phyloP scores from a whole-genome alignment of 1,139 yeast genomes.

The Hansenula lynferdii region DNA sequence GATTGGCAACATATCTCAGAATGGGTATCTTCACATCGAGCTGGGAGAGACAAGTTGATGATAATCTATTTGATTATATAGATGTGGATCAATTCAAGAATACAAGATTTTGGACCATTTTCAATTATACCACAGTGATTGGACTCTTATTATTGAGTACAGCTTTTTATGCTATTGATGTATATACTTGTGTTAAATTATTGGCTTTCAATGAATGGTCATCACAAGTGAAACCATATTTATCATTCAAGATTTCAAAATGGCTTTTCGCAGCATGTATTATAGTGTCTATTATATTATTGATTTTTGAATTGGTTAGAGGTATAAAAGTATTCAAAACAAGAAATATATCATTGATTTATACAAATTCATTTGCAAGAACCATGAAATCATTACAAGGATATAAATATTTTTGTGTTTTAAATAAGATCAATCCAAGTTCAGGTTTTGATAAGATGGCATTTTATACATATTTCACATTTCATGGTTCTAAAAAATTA shows the following conservation, averaged over 20 bases:
- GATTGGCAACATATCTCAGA: background rate
- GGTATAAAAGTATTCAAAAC: slow-evolving; percentile 58
- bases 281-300: slow-evolving; percentile 59
- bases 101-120: slow-evolving; percentile 45
- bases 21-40: slow-evolving; percentile 16
- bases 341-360: slow-evolving; percentile 63
- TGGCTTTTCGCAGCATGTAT: slow-evolving; percentile 88
- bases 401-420: slow-evolving; percentile 69
- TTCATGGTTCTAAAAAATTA: slow-evolving; percentile 60
- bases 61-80: slow-evolving; percentile 25
- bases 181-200: slow-evolving; percentile 74
- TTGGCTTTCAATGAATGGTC: slow-evolving; percentile 79
- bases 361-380: slow-evolving; percentile 63
- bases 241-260: slow-evolving; percentile 60
- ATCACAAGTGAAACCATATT: slow-evolving; percentile 46
- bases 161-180: slow-evolving; percentile 64
- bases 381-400: slow-evolving; percentile 48
- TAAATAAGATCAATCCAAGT: slow-evolving; percentile 61
- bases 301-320: slow-evolving; percentile 53
- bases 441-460: slow-evolving; percentile 64
- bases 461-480: slow-evolving; percentile 61
- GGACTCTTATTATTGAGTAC: slow-evolving; percentile 46
- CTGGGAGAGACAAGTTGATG: slow-evolving; percentile 10
- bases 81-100: slow-evolving; percentile 49
- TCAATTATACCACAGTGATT: slow-evolving; percentile 50